Base-by-base conservation (phyloP, 345 rosid species). In the Corchorus capsularis region DNA sequence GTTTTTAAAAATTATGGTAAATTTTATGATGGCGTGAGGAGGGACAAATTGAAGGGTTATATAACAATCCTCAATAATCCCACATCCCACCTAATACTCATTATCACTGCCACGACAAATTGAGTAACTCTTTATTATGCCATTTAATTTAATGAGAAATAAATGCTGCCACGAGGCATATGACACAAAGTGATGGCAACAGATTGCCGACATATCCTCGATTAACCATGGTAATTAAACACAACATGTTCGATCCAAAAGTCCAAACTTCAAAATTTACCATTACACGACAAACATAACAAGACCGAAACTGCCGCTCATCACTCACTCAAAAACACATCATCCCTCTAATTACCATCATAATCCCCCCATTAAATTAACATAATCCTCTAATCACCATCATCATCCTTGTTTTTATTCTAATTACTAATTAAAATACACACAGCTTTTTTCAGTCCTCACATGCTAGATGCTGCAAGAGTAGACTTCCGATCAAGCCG, bases 201-300 rank as follows among this genome's bases (percentile, higher is more conserved):
- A 6, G 43, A 39, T 27, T 27, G 27, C 27, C 27, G 27, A 27
- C 27, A 27, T 27, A 27, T 27, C 27, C 27, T 27, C 27, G 27
- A 27, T 27, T 27, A 27, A 27, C 0, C 27, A 27, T 27, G 27
- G 27, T 27, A 27, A 27, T 27, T 27, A 27, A 63, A 63, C 2
- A 16, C 47, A 41, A 17, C 34, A 41, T 64, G 1, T 41, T n/a
- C 14, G n/a, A 45, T 67, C 71, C 54, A 3, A 46, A 22, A 46
- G 20, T 67, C 71, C 50, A 46, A 27, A 27, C 27, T 27, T 27
- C 53, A 2, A 45, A 20, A 66, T 45, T 67, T 67, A 17, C 71
- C 71, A 46, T 46, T 22, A 67, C 50, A 64, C 34, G 69, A 64
- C 69, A 64, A 64, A 41, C 69, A 9, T 17, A 17, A 63, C n/a